These are phyloP conservation scores for Aspergillus tanneri DNA, from an alignment of 2,329 filamentous ascomycete species.

Conservation along the genomic window DNA sequence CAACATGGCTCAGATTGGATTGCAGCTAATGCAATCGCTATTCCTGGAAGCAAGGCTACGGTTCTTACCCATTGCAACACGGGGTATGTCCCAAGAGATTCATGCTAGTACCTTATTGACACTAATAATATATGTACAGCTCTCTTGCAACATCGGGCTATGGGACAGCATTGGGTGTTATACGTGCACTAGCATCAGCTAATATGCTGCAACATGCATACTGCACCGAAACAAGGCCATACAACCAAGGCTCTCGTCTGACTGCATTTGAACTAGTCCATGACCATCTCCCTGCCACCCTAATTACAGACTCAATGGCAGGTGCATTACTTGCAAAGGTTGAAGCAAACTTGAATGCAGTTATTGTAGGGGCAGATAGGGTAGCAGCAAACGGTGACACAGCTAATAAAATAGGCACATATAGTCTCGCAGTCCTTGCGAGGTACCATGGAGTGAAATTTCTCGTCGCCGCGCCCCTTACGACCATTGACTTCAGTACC, in stretches of 20 bases:
- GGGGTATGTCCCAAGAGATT: conserved; percentile 56
- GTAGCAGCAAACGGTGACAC: conserved; percentile 97
- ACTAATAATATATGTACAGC: conserved; percentile 40
- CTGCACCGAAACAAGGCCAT: conserved; percentile 94
- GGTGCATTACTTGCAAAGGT: conserved; percentile 69
- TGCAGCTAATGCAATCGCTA: conserved; percentile 53
- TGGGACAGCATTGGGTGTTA: conserved; percentile 90
- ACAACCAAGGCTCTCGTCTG: conserved; percentile 93
- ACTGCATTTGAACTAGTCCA: conserved; percentile 97
- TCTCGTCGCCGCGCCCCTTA: conserved; percentile 89
- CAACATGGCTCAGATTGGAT: conserved; percentile 83
- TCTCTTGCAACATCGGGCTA: conserved; percentile 97
- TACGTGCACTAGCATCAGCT: conserved; percentile 72
- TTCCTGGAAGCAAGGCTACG: conserved; percentile 62
- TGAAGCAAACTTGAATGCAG: conserved; percentile 70
- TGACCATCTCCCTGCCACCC: conserved; percentile 83
- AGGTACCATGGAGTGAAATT: conserved; percentile 88
- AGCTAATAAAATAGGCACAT: conserved; percentile 98
- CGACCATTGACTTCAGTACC: conserved; percentile 85
- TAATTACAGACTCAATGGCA: conserved; percentile 97
- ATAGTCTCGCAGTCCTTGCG: conserved; percentile 86
- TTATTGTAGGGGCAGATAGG: conserved; percentile 91
- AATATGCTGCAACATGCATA: conserved; percentile 75
- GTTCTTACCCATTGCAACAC: conserved; percentile 98
- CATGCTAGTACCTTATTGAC: neutral